Evolutionary conservation across 2,329 filamentous ascomycete genomes (phyloP).

Genomic region (Alternaria atra): DNA sequence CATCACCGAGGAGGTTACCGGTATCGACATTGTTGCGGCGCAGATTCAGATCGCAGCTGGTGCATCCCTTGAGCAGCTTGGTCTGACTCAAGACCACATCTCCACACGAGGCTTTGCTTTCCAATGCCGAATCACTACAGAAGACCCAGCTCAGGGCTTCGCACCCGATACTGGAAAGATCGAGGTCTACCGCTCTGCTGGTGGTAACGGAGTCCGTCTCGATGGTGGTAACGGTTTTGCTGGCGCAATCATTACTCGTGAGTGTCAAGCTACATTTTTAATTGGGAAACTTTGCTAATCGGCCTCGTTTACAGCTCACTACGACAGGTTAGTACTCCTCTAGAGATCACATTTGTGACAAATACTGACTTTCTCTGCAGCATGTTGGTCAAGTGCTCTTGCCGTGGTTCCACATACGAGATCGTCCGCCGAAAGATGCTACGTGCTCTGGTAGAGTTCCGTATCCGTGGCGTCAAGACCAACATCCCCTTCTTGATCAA

Average conservation of each 20-base stretch:
- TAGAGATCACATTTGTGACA: no score
- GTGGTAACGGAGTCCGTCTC: slow-evolving; percentile 71
- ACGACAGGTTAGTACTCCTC: slow-evolving; percentile 62
- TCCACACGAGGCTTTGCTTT: slow-evolving; percentile 95
- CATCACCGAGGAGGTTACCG: slow-evolving; percentile 98
- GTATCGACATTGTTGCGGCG: slow-evolving; percentile 96
- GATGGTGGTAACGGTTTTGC: slow-evolving; percentile 97
- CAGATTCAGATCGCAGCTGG: slow-evolving; percentile 99
- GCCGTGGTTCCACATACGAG: slow-evolving; percentile 94
- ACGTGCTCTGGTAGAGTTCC: slow-evolving; percentile 94
- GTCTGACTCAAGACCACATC: slow-evolving; percentile 97
- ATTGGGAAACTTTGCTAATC: not conserved
- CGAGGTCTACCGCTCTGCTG: slow-evolving; percentile 96
- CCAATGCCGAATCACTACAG: slow-evolving; percentile 98
- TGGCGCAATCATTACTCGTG: slow-evolving; percentile 62
- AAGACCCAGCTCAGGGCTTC: slow-evolving; percentile 91
- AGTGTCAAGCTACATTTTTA: slow-evolving; percentile 12
- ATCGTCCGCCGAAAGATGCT: slow-evolving; percentile 94
- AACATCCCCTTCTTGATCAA: slow-evolving; percentile 98
- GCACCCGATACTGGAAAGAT: slow-evolving; percentile 97
- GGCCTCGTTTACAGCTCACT: slow-evolving; percentile 58
- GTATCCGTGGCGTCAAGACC: slow-evolving; percentile 97
- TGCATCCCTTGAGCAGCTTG: slow-evolving; percentile 90
- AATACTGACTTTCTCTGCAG: no score
- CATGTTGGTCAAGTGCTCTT: slow-evolving; percentile 84